Percentiles rank a stretch among this genome's conserved stretches.
Conservation (phyloP, 2,329 filamentous ascomycete genomes). For the Orbilia javanica region DNA sequence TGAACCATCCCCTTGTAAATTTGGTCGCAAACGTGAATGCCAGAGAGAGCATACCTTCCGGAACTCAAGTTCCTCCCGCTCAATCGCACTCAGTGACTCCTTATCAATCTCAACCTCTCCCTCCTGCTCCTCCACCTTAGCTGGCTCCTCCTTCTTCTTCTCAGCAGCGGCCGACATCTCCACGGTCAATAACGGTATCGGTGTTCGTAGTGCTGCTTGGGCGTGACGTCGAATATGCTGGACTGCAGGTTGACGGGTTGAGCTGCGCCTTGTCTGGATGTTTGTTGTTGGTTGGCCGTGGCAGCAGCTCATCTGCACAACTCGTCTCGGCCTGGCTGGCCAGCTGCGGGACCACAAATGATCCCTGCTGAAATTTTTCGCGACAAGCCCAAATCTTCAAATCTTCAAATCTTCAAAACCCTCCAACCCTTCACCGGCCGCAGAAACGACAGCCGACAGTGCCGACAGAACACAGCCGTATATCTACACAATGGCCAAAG, state of each 20-base stretch:
- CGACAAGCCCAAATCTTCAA: constrained; percentile 4
- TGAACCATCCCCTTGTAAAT: constrained; percentile 23
- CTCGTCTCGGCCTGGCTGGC: background rate
- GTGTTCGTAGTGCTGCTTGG: background rate
- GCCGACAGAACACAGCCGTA: background rate
- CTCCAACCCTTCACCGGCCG: background rate
- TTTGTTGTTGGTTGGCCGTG: constrained; percentile 15
- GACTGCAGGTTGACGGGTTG: background rate
- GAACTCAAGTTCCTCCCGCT: constrained; percentile 62
- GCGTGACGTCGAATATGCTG: background rate
- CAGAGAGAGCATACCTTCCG: constrained; percentile 57
- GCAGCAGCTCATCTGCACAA: constrained; percentile 30
- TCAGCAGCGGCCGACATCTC: constrained; percentile 37
- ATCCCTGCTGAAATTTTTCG: constrained; percentile 58
- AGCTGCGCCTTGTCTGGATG: background rate
- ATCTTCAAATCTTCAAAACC: constrained; percentile 26
- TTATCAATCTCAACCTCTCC: constrained; percentile 60
- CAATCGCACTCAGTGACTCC: constrained; percentile 61
- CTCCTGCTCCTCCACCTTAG: constrained; percentile 44
- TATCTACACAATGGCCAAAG: constrained; percentile 44
- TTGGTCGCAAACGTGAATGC: background rate
- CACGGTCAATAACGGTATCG: background rate
- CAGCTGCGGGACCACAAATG: background rate
- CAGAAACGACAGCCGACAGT: background rate
- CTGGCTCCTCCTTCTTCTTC: constrained; percentile 48